Evolutionary conservation across 202 grass and related monocot genomes (phyloP), one percentile per base, ranked within the genome.

Genomic region (Zizania palustris): DNA sequence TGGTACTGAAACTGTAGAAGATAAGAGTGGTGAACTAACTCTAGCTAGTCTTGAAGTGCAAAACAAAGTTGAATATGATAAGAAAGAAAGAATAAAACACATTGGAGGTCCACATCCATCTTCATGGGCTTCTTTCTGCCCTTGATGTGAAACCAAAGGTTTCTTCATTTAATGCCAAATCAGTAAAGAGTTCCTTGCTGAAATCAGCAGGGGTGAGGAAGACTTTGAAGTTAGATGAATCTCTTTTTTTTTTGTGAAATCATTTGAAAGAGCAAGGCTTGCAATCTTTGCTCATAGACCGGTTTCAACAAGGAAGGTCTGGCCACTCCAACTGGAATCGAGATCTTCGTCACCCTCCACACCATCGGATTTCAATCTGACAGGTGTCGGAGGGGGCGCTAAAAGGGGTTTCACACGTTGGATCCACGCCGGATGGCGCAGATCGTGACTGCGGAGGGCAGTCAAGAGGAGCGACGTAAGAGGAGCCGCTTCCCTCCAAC

Each of bases 241-340:
- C 91, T 72, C 15, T 98, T 28, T 92, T 95, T 92, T 95, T 80
- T 98, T 91, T 15, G 95, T 89, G 51, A 90, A 83, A 44, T 84
- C 95, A 12, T 98, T 98, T 62, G 72, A 82, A 82, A 79, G 91
- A 98, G 22, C 91, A 92, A 2, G 83, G 87, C 62, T 72, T 97
- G 80, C 81, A 91, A 14, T 87, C 86, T 70, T 86, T 90, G 85
- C 88, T 98, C 54, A 63, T 92, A 60, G 76, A 84, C 50, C 73
- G 67, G 40, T 75, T 98, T 98, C 50, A 85, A 90, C 53, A 91
- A 88, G 76, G 84, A 79, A 42, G 85, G 89, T 63, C 80, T 98
- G 34, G 90, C 82, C 61, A 67, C 71, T 45, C 91, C 95, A 61
- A 98, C 95, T 16, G 95, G n/a, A n/a, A n/a, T n/a, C n/a, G n/a